Conservation (phyloP, 1,284 basidiomycete genomes). For the Ceraceosorus guamensis region DNA sequence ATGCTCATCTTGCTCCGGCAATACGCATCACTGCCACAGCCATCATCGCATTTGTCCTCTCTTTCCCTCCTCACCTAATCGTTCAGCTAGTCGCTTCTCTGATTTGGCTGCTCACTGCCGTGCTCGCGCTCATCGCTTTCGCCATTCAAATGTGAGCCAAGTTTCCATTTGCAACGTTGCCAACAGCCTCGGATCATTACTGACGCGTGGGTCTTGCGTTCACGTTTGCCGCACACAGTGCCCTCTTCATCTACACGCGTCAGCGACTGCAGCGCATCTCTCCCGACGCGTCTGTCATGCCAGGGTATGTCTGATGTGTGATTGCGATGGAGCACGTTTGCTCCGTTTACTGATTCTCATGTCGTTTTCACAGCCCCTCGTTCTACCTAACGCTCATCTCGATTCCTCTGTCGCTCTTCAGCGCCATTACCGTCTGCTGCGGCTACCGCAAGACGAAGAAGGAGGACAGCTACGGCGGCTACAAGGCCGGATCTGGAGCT, state of each 20-base stretch:
- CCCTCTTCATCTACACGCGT: conserved; percentile 10
- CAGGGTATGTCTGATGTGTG: background rate
- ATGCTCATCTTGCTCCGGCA: no score
- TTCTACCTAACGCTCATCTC: conserved; percentile 17
- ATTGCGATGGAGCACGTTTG: no score
- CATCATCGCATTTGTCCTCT: conserved; percentile 8
- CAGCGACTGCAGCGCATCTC: conserved; percentile 8
- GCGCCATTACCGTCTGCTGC: conserved; percentile 15
- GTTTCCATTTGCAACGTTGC: conserved; percentile 1
- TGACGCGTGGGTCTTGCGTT: no score
- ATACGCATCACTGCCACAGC: no score
- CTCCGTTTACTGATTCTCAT: no score
- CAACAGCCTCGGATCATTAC: background rate
- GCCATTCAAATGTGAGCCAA: conserved; percentile 3
- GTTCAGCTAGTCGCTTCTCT: conserved; percentile 9
- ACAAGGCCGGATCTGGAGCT: background rate
- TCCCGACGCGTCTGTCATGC: conserved; percentile 5
- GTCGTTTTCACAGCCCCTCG: background rate
- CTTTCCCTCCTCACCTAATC: conserved; percentile 6
- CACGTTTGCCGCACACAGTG: background rate
- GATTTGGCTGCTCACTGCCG: conserved; percentile 4
- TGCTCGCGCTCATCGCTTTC: conserved; percentile 9
- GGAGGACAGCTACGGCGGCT: background rate
- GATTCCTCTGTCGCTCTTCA: conserved; percentile 12
- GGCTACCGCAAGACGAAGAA: conserved; percentile 9